Evolutionary conservation across 2,329 filamentous ascomycete genomes (phyloP).

Genomic region (Pseudocercospora musae): DNA sequence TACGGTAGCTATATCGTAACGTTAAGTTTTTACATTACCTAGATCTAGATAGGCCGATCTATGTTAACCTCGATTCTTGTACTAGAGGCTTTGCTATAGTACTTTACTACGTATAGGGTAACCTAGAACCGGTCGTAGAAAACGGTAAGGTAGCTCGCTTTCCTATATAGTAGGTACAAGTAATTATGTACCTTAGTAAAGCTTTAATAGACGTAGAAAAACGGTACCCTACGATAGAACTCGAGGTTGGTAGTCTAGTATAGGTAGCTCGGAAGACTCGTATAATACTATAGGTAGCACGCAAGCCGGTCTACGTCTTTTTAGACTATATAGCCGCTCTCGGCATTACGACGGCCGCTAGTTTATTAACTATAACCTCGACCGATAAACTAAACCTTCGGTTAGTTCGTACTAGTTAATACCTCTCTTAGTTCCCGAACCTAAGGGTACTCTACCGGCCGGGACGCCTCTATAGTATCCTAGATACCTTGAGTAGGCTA

Average conservation of each 20-base stretch:
- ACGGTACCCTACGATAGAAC: neutral
- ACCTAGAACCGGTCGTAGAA: too few relatives aligned
- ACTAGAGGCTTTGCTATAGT: too few relatives aligned
- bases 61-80: too few relatives aligned
- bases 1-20: too few relatives aligned
- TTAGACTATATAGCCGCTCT: neutral
- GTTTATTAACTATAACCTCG: neutral
- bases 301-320: neutral
- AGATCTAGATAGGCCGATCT: too few relatives aligned
- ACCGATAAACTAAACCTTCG: neutral
- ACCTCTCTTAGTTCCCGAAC: neutral
- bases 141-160: neutral
- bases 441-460: neutral
- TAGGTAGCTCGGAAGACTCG: neutral
- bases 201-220: neutral
- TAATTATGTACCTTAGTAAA: neutral
- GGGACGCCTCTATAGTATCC: neutral
- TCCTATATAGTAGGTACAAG: neutral
- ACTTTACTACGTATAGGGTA: too few relatives aligned
- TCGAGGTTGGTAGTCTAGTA: neutral
- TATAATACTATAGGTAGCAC: neutral
- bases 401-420: neutral
- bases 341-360: neutral
- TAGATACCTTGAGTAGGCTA: neutral
- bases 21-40: too few relatives aligned